Evolutionary conservation across 2,329 filamentous ascomycete species (phyloP).

Genomic region (Colletotrichum sp.): DNA sequence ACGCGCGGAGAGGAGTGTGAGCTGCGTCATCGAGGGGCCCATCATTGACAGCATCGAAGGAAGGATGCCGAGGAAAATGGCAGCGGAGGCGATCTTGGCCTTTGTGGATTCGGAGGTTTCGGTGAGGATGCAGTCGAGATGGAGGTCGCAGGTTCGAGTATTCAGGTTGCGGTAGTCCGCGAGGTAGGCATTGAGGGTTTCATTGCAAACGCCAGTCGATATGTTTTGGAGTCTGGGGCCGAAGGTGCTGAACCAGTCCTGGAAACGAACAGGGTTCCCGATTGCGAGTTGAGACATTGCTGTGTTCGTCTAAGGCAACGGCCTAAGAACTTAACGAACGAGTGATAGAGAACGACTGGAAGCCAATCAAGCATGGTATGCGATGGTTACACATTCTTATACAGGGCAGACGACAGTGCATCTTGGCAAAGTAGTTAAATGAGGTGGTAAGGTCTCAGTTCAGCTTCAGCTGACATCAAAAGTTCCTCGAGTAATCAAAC

Average conservation of each 20-base stretch:
- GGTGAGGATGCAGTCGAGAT: neutral
- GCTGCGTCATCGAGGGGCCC: neutral
- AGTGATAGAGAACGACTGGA: neutral
- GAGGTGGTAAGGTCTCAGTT: neutral
- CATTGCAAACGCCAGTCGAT: neutral
- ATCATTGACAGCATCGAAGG: neutral
- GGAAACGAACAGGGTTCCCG: neutral
- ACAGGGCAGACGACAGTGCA: neutral
- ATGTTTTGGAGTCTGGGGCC: neutral
- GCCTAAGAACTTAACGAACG: accelerated
- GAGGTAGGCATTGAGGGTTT: neutral
- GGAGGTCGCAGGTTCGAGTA: neutral
- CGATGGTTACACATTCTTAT: neutral
- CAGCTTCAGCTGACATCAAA: neutral
- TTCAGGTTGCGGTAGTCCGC: neutral
- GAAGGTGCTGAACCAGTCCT: neutral
- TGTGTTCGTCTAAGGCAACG: neutral
- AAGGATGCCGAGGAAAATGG: neutral
- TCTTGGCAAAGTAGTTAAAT: neutral
- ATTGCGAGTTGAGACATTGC: neutral
- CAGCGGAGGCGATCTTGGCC: neutral
- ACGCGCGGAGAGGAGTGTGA: neutral
- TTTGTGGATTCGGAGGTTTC: neutral
- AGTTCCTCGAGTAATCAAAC: neutral
- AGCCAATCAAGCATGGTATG: neutral